phyloP scores from a whole-genome alignment of 805 yeast genomes.

The Metschnikowia peoriensis region DNA sequence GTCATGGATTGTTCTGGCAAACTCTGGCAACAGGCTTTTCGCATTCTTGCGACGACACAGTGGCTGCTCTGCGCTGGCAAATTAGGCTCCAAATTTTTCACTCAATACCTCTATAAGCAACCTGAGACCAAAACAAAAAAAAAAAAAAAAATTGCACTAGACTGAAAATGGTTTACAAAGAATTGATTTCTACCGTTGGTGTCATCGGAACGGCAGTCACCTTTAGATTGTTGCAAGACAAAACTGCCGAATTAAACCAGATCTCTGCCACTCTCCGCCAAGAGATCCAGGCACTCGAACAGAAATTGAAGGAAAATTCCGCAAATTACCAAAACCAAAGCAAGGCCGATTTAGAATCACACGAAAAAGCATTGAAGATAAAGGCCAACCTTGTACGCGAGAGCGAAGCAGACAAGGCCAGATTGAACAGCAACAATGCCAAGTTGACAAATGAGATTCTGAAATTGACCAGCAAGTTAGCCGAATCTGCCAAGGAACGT shows the following conservation, averaged over 20 bases:
- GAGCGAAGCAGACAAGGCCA: slow-evolving; percentile 3
- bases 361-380: slow-evolving; percentile 2
- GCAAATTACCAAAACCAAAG: slow-evolving; percentile 3
- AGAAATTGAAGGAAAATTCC: slow-evolving; percentile 7
- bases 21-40: background rate
- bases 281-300: slow-evolving; percentile 5
- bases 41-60: background rate
- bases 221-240: slow-evolving; percentile 10
- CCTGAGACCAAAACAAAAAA: background rate
- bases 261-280: slow-evolving; percentile 2
- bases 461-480: slow-evolving; percentile 1
- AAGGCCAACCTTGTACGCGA: background rate
- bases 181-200: slow-evolving; percentile 7
- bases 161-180: slow-evolving; percentile 7
- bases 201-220: slow-evolving; percentile 9
- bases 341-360: background rate
- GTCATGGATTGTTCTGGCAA: background rate
- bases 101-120: background rate
- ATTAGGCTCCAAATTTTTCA: background rate
- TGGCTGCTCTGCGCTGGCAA: slow-evolving; percentile 3
- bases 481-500: slow-evolving; percentile 1
- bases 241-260: slow-evolving; percentile 5
- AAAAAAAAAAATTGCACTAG: background rate
- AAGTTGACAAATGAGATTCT: slow-evolving; percentile 2
- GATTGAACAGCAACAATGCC: slow-evolving; percentile 1